phyloP scores from a whole-genome alignment of 345 rosid species.

The Geranium brycei region DNA sequence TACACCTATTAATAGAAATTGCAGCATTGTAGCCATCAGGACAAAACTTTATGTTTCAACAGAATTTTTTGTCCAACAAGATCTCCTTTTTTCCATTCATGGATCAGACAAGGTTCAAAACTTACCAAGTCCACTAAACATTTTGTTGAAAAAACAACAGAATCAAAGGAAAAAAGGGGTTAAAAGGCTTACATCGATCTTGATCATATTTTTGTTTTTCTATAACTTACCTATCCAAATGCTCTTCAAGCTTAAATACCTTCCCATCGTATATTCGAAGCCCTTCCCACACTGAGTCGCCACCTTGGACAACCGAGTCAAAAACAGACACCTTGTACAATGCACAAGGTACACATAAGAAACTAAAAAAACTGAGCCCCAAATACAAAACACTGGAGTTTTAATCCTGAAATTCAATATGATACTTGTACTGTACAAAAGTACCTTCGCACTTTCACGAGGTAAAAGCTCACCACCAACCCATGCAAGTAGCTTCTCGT shows the following conservation, averaged over 20 bases:
- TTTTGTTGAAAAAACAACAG: too few relatives aligned
- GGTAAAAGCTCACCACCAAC: conserved; percentile 76
- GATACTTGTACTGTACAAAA: conserved; percentile 11
- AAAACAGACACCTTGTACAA: conserved; percentile 65
- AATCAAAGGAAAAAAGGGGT: too few relatives aligned
- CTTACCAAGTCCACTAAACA: too few relatives aligned
- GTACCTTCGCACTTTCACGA: conserved; percentile 69
- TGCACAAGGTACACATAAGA: conserved; percentile 9
- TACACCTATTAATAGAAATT: too few relatives aligned
- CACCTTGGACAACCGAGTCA: conserved; percentile 89
- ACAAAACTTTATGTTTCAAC: too few relatives aligned
- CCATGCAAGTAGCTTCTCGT: conserved; percentile 73
- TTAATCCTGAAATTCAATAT: conserved; percentile 2
- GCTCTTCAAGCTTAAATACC: conserved; percentile 80
- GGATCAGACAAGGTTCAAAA: too few relatives aligned
- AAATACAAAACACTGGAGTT: background rate
- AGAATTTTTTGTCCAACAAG: too few relatives aligned
- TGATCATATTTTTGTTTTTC: background rate
- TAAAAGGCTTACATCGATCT: background rate
- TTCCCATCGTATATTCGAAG: conserved; percentile 59
- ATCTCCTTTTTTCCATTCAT: too few relatives aligned
- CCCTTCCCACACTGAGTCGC: conserved; percentile 95
- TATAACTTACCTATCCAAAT: conserved; percentile 53
- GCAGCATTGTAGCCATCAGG: too few relatives aligned
- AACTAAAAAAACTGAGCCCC: background rate